A percentile compares a stretch with the other conserved stretches of the same genome.
Conservation (phyloP, 768 basidiomycete genomes). For the Asterophora parasitica region DNA sequence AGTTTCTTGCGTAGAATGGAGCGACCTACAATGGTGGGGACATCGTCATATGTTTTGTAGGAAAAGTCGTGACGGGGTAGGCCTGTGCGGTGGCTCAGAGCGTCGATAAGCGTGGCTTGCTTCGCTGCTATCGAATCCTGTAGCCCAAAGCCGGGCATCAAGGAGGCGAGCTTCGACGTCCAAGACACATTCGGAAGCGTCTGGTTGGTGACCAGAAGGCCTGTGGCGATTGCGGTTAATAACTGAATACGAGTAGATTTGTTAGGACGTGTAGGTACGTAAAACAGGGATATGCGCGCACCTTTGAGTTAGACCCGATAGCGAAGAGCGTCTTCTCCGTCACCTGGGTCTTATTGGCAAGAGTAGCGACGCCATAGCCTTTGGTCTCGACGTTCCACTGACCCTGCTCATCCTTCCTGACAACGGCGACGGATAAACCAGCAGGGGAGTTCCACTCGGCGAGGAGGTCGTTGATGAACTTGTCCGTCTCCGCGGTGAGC, state of each 20-base stretch:
- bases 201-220: slow-evolving; percentile 25
- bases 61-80: slow-evolving; percentile 17
- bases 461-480: slow-evolving; percentile 20
- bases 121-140: slow-evolving; percentile 20
- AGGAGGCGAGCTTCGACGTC: slow-evolving; percentile 21
- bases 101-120: slow-evolving; percentile 20
- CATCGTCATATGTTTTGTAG: slow-evolving; percentile 12
- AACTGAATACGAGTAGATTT: slow-evolving; percentile 13
- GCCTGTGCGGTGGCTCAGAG: slow-evolving; percentile 19
- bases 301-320: slow-evolving; percentile 9
- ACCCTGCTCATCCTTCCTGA: slow-evolving; percentile 17
- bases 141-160: slow-evolving; percentile 23
- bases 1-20: neutral
- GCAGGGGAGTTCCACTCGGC: slow-evolving; percentile 23
- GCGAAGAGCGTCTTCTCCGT: slow-evolving; percentile 8
- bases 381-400: slow-evolving; percentile 18
- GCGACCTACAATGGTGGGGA: slow-evolving; percentile 10
- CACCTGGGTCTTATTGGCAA: neutral
- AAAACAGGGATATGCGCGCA: neutral
- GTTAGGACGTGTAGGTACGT: too few species aligned
- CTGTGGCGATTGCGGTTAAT: slow-evolving; percentile 21
- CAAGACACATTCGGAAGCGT: slow-evolving; percentile 19
- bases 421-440: slow-evolving; percentile 26
- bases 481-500: slow-evolving; percentile 16
- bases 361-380: neutral